Percentiles rank a stretch among this genome's conserved stretches.
phyloP scores from a whole-genome alignment of 805 yeast species.

The Wickerhamiella lipophila region DNA sequence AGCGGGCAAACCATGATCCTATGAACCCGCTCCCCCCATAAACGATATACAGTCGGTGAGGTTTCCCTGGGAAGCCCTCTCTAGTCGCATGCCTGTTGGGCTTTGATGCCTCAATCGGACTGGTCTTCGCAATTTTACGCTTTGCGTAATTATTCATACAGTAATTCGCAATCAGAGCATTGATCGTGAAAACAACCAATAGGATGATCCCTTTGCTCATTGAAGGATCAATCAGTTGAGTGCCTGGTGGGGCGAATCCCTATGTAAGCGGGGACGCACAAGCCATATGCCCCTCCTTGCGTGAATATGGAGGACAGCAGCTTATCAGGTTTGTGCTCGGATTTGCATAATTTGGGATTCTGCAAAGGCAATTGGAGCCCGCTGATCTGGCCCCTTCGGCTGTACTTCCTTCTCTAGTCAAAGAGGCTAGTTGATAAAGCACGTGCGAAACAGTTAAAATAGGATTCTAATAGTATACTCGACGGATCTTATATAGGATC shows the following conservation, averaged over 20 bases:
- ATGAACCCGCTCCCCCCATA: conserved; percentile 26
- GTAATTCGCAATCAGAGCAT: conserved; percentile 1
- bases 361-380: no score
- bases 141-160: conserved; percentile 6
- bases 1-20: conserved; percentile 27
- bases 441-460: no score
- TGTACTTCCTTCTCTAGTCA: no score
- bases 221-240: background rate
- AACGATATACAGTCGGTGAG: conserved; percentile 20
- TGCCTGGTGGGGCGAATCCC: no score
- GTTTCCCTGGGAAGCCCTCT: conserved; percentile 12
- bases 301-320: background rate
- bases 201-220: background rate
- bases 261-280: background rate
- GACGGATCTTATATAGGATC: no score
- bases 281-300: background rate
- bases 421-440: no score
- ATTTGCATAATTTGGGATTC: no score
- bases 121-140: background rate
- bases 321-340: no score
- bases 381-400: no score
- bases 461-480: no score
- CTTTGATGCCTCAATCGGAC: conserved; percentile 13
- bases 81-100: conserved; percentile 15
- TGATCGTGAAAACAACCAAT: background rate